phyloP scores from a whole-genome alignment of 108 stramenopile genomes.

The Nitzschia sp. region DNA sequence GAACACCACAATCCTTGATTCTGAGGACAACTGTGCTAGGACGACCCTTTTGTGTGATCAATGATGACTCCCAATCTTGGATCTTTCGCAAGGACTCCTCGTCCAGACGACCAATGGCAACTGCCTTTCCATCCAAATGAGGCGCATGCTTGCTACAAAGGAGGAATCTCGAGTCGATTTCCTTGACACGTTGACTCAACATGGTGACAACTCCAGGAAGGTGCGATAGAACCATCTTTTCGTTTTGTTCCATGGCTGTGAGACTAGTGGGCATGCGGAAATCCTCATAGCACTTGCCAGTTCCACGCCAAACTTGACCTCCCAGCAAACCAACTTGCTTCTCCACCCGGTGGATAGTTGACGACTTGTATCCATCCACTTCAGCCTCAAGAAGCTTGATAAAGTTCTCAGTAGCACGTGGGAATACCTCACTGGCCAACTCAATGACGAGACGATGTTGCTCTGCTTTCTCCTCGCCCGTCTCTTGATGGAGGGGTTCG shows the following conservation, averaged over 20 bases:
- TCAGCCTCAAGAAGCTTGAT: slow-evolving; percentile 40
- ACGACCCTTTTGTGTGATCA: slow-evolving; percentile 70
- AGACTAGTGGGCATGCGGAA: slow-evolving; percentile 19
- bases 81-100: slow-evolving; percentile 59
- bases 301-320: slow-evolving; percentile 60
- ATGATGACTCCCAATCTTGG: slow-evolving; percentile 50
- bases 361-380: slow-evolving; percentile 49
- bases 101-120: slow-evolving; percentile 78
- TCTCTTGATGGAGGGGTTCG: slow-evolving; percentile 28
- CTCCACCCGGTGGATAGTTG: slow-evolving; percentile 68
- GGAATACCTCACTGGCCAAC: slow-evolving; percentile 66
- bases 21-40: slow-evolving; percentile 60
- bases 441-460: slow-evolving; percentile 56
- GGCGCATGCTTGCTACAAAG: slow-evolving; percentile 59
- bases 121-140: slow-evolving; percentile 84
- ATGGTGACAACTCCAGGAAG: slow-evolving; percentile 69
- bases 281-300: slow-evolving; percentile 34
- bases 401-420: slow-evolving; percentile 70
- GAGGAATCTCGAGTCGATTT: slow-evolving; percentile 79
- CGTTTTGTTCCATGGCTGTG: slow-evolving; percentile 33
- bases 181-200: slow-evolving; percentile 68
- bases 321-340: slow-evolving; percentile 66
- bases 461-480: slow-evolving; percentile 4
- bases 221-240: slow-evolving; percentile 50
- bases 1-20: slow-evolving; percentile 59